Percentiles rank a stretch among this genome's conserved stretches.
Conservation (phyloP, 257 asterid species). For the Eustoma russellianum region DNA sequence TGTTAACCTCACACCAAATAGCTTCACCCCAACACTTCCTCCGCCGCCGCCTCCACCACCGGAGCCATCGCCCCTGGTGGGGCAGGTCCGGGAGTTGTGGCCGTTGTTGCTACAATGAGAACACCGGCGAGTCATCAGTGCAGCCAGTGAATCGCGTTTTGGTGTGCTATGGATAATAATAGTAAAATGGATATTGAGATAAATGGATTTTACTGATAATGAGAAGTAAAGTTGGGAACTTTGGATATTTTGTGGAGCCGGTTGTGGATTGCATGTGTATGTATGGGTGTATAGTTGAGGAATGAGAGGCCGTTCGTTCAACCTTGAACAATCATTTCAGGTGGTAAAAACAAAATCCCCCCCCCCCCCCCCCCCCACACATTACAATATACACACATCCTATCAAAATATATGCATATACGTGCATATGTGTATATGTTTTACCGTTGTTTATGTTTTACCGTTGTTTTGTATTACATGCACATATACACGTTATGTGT, state of each 20-base stretch:
- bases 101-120: slow-evolving; percentile 60
- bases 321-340: too few relatives aligned
- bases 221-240: background rate
- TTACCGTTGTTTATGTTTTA: too few relatives aligned
- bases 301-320: slow-evolving; percentile 8
- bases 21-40: slow-evolving; percentile 24
- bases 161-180: too few relatives aligned
- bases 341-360: too few relatives aligned
- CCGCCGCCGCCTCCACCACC: slow-evolving; percentile 16
- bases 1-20: slow-evolving; percentile 63
- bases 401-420: too few relatives aligned
- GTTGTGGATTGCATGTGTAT: slow-evolving; percentile 4
- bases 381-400: too few relatives aligned
- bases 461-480: too few relatives aligned
- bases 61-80: slow-evolving; percentile 16
- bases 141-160: background rate
- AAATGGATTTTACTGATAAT: background rate
- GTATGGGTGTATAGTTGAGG: slow-evolving; percentile 2
- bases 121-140: slow-evolving; percentile 55
- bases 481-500: too few relatives aligned
- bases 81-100: slow-evolving; percentile 43
- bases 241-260: slow-evolving; percentile 6
- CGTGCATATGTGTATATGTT: too few relatives aligned
- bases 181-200: background rate
- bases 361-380: too few relatives aligned